phyloP scores from a whole-genome alignment of 1,139 yeast genomes.

The Sporopachydermia cereana region DNA sequence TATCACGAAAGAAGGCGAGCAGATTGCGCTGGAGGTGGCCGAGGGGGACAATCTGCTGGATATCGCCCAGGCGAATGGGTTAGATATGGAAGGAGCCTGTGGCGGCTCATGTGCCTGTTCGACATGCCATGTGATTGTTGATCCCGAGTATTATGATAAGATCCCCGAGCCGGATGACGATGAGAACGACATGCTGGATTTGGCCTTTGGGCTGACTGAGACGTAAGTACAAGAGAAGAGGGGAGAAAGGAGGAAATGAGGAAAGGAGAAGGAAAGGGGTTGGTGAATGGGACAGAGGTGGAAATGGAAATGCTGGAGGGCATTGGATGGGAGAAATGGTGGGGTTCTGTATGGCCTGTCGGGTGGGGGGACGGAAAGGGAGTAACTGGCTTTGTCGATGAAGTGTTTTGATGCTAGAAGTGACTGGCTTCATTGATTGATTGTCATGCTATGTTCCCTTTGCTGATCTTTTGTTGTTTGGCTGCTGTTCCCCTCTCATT shows the following conservation, averaged over 20 bases:
- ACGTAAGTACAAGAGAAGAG: slow-evolving; percentile 24
- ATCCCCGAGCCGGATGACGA: slow-evolving; percentile 96
- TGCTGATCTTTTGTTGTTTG: no score
- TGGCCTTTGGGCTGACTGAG: slow-evolving; percentile 94
- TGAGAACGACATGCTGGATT: slow-evolving; percentile 95
- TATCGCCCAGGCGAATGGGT: slow-evolving; percentile 85
- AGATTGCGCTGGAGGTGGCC: slow-evolving; percentile 69
- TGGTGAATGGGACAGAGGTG: no score
- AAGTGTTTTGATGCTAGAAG: no score
- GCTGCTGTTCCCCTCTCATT: no score
- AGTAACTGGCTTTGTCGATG: no score
- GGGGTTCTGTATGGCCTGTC: no score
- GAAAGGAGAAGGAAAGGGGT: neutral
- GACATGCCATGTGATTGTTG: slow-evolving; percentile 92
- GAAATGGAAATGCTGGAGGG: neutral
- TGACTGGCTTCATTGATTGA: no score
- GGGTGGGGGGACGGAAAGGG: no score
- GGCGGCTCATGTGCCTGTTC: slow-evolving; percentile 99
- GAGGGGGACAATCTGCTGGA: slow-evolving; percentile 89
- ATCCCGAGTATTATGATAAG: slow-evolving; percentile 83
- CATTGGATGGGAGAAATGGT: no score
- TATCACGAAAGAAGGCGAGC: slow-evolving; percentile 85
- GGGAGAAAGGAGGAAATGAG: neutral
- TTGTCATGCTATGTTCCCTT: no score
- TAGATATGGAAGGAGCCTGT: slow-evolving; percentile 98